Evolutionary conservation across 2,329 filamentous ascomycete species (phyloP).

Genomic region (Trichoderma breve): DNA sequence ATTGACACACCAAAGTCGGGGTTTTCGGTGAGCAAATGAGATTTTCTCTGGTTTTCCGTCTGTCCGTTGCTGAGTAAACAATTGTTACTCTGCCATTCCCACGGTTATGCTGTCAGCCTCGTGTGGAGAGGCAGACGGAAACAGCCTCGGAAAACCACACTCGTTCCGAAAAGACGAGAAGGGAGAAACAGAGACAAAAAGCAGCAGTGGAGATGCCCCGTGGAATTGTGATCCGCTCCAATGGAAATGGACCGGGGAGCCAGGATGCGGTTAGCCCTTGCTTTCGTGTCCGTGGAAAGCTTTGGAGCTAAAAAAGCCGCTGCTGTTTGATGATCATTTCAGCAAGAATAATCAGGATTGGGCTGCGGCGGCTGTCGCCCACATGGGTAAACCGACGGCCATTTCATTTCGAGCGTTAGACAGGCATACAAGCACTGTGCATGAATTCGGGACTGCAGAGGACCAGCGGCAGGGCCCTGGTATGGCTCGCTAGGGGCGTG

Average conservation of each 20-base stretch:
- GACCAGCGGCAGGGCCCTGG: background rate
- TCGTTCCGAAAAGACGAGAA: background rate
- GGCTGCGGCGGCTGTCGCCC: background rate
- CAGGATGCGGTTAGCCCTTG: background rate
- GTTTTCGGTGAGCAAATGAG: background rate
- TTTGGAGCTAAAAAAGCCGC: conserved; percentile 1
- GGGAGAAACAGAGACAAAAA: background rate
- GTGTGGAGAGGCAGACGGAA: background rate
- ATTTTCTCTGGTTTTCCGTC: background rate
- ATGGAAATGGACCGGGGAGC: background rate
- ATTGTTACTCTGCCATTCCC: background rate
- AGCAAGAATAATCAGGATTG: background rate
- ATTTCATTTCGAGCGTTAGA: conserved; percentile 2
- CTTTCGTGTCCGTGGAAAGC: conserved; percentile 8
- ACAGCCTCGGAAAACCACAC: background rate
- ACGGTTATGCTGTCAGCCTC: background rate
- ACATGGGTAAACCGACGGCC: conserved; percentile 3
- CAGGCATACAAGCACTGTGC: background rate
- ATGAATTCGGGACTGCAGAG: conserved; percentile 2
- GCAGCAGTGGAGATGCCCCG: conserved; percentile 1
- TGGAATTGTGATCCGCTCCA: conserved; percentile 11
- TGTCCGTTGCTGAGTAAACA: background rate
- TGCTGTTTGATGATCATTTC: conserved; percentile 1
- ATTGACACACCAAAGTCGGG: background rate
- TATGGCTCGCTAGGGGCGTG: background rate